Percentiles rank a stretch among this genome's conserved stretches.
These are phyloP conservation scores for Viola odorata DNA, from an alignment of 345 rosid genomes.

Conservation along the genomic window DNA sequence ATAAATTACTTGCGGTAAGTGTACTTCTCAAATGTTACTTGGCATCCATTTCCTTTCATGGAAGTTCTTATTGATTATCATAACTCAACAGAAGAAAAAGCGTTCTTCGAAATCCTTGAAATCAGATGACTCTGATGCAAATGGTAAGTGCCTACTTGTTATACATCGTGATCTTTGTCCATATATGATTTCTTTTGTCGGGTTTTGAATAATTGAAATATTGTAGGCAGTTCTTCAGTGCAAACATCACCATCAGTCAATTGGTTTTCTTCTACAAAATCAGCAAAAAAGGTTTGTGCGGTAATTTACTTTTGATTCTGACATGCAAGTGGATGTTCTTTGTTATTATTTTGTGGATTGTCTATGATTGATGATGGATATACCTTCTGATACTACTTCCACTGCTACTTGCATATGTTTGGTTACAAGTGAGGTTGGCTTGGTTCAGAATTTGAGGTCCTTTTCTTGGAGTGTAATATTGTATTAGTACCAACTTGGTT, in stretches of 20 bases:
- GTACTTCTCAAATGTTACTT: not conserved
- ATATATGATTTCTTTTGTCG: not conserved
- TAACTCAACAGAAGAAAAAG: slow-evolving; percentile 47
- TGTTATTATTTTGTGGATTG: too few species aligned
- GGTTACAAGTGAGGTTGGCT: too few species aligned
- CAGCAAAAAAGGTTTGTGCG: slow-evolving; percentile 63
- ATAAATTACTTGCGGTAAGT: slow-evolving; percentile 47
- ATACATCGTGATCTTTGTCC: not conserved
- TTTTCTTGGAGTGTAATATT: too few species aligned
- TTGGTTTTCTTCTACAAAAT: slow-evolving; percentile 89
- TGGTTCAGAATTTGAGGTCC: too few species aligned
- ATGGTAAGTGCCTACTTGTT: slow-evolving; percentile 40
- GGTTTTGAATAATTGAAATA: slow-evolving; percentile 3
- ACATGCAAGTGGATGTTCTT: too few species aligned
- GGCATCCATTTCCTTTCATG: not conserved
- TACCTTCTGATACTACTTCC: too few species aligned
- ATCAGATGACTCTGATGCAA: slow-evolving; percentile 37
- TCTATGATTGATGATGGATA: too few species aligned
- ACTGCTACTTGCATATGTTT: too few species aligned
- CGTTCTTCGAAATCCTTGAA: slow-evolving; percentile 46
- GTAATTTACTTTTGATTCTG: too few species aligned
- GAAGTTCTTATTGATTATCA: not conserved
- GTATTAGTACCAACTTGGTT: too few species aligned
- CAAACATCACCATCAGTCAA: slow-evolving; percentile 45
- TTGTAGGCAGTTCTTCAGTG: slow-evolving; percentile 47